Conservation (phyloP, 2,329 filamentous ascomycete species). For the Leptosphaerulina australis region DNA sequence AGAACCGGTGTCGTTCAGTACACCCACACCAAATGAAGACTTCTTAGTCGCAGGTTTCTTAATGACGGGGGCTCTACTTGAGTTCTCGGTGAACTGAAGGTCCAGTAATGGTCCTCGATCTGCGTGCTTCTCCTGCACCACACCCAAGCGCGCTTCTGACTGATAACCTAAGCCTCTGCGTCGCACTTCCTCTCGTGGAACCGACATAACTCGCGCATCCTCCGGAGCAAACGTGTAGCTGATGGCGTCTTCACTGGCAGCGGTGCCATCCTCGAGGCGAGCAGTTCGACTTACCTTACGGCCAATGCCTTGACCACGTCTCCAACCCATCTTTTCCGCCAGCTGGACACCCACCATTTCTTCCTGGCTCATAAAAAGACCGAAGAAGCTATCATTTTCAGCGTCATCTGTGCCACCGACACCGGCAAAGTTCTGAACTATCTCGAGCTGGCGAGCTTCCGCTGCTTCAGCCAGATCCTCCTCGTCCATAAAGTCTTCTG, state of each 20-base stretch:
- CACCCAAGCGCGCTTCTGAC: conserved; percentile 62
- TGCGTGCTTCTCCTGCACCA: conserved; percentile 33
- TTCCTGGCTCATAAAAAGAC: conserved; percentile 72
- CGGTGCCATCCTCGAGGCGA: conserved; percentile 62
- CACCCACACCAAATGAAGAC: conserved; percentile 82
- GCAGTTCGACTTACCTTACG: conserved; percentile 80
- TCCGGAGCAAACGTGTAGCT: conserved; percentile 82
- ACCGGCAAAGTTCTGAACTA: conserved; percentile 73
- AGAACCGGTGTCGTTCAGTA: conserved; percentile 90
- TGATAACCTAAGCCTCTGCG: conserved; percentile 71
- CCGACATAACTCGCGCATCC: conserved; percentile 71
- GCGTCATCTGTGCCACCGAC: conserved; percentile 69
- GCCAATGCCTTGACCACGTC: conserved; percentile 89
- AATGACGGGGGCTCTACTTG: conserved; percentile 20
- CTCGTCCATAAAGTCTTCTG: conserved; percentile 97
- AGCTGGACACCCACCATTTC: conserved; percentile 88
- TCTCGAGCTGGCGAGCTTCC: conserved; percentile 76
- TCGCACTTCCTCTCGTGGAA: conserved; percentile 69
- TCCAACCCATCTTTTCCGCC: conserved; percentile 93
- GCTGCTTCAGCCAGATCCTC: conserved; percentile 89
- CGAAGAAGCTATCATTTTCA: conserved; percentile 65
- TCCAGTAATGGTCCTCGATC: conserved; percentile 22
- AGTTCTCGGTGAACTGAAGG: conserved; percentile 34
- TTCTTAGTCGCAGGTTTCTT: conserved; percentile 60
- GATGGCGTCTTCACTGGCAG: conserved; percentile 49